Conservation (phyloP, 805 yeast genomes). For the Saccharomycopsis malanga region DNA sequence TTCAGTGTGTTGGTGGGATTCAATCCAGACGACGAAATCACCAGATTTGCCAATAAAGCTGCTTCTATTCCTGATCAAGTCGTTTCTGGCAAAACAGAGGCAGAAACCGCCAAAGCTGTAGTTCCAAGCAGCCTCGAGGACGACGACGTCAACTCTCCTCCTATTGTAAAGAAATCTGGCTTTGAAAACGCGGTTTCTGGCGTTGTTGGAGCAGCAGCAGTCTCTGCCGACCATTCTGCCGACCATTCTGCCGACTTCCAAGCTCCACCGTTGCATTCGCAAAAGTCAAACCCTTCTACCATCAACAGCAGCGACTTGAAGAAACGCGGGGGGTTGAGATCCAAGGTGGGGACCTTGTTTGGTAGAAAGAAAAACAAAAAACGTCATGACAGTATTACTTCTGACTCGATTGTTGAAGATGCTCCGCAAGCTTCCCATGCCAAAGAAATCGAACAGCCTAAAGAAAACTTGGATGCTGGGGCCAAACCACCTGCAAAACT, state of each 20-base stretch:
- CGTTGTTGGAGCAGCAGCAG: not conserved
- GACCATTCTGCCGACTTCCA: not conserved
- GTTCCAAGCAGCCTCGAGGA: not conserved
- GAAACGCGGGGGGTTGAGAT: conserved; percentile 42
- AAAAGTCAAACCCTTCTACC: conserved; percentile 16
- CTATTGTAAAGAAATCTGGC: not conserved
- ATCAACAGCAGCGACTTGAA: conserved; percentile 22
- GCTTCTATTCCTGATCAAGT: not conserved
- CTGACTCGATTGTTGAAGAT: conserved; percentile 2
- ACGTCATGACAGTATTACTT: conserved; percentile 13
- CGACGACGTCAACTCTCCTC: conserved; percentile 3
- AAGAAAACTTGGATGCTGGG: not conserved
- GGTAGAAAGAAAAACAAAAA: conserved; percentile 40
- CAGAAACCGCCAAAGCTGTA: not conserved
- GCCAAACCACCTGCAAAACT: no score
- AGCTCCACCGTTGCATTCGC: conserved; percentile 14
- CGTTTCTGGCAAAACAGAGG: not conserved
- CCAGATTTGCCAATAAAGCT: conserved; percentile 15
- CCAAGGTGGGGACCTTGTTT: conserved; percentile 70
- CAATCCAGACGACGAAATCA: conserved; percentile 22
- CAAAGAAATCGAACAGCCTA: not conserved
- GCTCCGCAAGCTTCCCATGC: not conserved
- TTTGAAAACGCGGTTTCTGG: not conserved
- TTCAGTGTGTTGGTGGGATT: conserved; percentile 18
- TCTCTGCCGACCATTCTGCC: not conserved